phyloP scores from a whole-genome alignment of 164 flowering plant genomes.

The Litsea cubeba region DNA sequence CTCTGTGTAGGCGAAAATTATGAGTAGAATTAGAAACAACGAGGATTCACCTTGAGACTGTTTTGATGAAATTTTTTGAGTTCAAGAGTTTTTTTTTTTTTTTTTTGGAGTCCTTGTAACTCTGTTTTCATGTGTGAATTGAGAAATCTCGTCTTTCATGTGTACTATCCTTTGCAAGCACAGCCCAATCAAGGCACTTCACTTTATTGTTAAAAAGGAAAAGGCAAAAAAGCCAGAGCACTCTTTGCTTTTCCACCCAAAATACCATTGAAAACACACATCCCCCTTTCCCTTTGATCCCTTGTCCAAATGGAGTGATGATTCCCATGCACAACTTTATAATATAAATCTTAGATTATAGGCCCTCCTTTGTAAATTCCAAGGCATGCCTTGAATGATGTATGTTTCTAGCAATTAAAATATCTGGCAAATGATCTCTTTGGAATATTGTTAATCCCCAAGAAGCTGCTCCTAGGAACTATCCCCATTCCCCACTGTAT shows the following conservation, averaged over 20 bases:
- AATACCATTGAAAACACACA: neutral
- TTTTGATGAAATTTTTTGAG: too few species aligned
- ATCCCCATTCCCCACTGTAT: slow-evolving; percentile 20
- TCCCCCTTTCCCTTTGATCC: neutral
- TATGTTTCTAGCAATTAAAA: neutral
- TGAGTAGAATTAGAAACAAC: too few species aligned
- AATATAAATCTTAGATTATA: neutral
- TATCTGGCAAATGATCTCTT: neutral
- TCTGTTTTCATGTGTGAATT: slow-evolving; percentile 9
- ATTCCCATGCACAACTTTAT: slow-evolving; percentile 18
- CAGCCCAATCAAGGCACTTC: slow-evolving; percentile 10
- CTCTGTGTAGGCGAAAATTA: neutral
- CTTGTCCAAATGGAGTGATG: slow-evolving; percentile 16
- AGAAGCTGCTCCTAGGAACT: slow-evolving; percentile 30
- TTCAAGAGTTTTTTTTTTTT: neutral
- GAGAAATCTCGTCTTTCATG: neutral
- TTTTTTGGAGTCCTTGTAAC: neutral
- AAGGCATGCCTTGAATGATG: neutral
- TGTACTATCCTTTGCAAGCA: slow-evolving; percentile 6
- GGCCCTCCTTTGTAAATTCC: slow-evolving; percentile 2
- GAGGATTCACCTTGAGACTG: neutral
- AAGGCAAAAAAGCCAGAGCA: slow-evolving; percentile 7
- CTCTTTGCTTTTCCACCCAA: slow-evolving; percentile 5
- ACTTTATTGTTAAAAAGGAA: slow-evolving; percentile 7
- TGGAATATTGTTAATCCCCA: slow-evolving; percentile 41